Percentiles rank a stretch among this genome's conserved stretches.
Evolutionary conservation across 225 moss, liverwort and hornwort genomes (phyloP).

Genomic region (Physcomitrellopsis africana): DNA sequence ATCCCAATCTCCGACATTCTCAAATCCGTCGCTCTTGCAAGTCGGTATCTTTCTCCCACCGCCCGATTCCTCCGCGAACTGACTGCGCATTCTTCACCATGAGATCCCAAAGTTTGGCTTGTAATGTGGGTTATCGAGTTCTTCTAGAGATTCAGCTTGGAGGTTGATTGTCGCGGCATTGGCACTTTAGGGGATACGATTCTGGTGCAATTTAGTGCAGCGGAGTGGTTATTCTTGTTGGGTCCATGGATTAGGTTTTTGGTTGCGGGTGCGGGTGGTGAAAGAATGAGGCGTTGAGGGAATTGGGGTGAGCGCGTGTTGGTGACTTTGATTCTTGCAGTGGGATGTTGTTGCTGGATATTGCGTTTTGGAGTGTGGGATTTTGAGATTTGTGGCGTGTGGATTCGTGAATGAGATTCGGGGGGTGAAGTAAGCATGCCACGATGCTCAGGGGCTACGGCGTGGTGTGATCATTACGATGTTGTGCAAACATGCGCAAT

Average conservation of each 20-base stretch:
- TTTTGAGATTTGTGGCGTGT: background rate
- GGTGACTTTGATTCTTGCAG: background rate
- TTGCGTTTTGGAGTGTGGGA: background rate
- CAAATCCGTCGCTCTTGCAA: no score
- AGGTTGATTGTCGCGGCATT: background rate
- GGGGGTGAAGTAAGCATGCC: conserved; percentile 44
- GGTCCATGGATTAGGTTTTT: conserved; percentile 2
- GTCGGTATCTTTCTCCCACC: no score
- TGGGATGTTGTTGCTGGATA: conserved; percentile 3
- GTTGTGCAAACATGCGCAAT: conserved; percentile 54
- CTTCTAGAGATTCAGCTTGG: background rate
- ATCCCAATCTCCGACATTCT: no score
- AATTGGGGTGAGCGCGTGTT: background rate
- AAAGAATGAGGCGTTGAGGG: background rate
- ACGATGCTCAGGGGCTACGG: conserved; percentile 43
- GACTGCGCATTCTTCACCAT: background rate
- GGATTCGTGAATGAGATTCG: conserved; percentile 15
- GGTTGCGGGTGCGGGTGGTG: background rate
- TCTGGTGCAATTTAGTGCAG: background rate
- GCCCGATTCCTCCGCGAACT: no score
- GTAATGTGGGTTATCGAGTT: background rate
- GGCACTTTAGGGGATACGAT: background rate
- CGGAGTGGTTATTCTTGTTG: background rate
- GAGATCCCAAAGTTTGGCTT: background rate
- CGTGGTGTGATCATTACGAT: conserved; percentile 56